A percentile compares a stretch with the other conserved stretches of the same genome.
These are phyloP conservation scores for Huntiella savannae DNA, from an alignment of 2,329 filamentous ascomycete species.

Conservation along the genomic window DNA sequence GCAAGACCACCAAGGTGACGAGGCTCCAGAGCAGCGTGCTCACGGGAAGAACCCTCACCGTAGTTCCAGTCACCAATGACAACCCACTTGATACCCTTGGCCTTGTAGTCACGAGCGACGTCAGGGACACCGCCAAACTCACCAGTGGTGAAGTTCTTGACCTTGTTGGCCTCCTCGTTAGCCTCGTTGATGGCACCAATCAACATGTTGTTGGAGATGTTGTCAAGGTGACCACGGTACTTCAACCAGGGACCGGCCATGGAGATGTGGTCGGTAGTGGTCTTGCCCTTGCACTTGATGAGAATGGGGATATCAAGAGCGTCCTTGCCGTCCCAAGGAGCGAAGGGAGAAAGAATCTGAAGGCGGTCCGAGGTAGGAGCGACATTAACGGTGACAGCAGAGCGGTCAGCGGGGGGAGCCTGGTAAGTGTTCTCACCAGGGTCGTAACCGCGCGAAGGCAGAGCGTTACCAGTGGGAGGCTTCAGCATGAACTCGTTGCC, in stretches of 20 bases:
- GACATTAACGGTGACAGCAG: conserved; percentile 56
- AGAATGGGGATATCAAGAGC: conserved; percentile 68
- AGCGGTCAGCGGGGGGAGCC: conserved; percentile 68
- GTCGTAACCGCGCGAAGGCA: conserved; percentile 72
- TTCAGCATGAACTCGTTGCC: conserved; percentile 89
- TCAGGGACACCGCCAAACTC: conserved; percentile 78
- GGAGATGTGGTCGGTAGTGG: conserved; percentile 91
- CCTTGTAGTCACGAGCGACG: conserved; percentile 96
- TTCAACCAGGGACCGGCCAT: conserved; percentile 96
- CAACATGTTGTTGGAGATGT: conserved; percentile 99
- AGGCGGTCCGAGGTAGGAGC: conserved; percentile 84
- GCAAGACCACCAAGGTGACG: conserved; percentile 91
- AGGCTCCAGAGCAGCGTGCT: conserved; percentile 95
- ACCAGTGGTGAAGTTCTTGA: conserved; percentile 75
- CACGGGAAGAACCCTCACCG: conserved; percentile 90
- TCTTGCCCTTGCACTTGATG: conserved; percentile 94
- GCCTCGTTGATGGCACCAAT: conserved; percentile 92
- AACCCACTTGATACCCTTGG: conserved; percentile 88
- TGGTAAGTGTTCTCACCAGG: conserved; percentile 88
- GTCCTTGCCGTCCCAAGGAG: conserved; percentile 84
- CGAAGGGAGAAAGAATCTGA: conserved; percentile 74
- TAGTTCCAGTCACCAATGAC: conserved; percentile 99
- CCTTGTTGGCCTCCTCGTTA: conserved; percentile 94
- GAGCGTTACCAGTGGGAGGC: conserved; percentile 59
- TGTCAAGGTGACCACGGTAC: conserved; percentile 96